Base-by-base conservation (phyloP, 345 rosid genomes). In the Rhizophora apiculata region DNA sequence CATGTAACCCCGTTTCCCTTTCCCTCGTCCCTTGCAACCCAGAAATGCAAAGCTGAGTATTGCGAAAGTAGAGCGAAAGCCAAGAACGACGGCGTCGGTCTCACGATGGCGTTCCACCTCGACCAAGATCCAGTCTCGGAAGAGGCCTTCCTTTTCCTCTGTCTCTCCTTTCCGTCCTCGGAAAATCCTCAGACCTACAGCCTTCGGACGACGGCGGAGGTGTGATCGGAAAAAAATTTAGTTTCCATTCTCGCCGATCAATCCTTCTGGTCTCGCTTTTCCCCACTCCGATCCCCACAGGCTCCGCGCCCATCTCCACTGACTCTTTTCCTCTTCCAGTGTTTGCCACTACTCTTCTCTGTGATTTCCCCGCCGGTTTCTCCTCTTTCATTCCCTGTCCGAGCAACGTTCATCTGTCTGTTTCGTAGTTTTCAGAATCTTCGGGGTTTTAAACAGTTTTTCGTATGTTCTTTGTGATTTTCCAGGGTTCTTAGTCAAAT, bases 261-360 rank as follows among this genome's bases (percentile, higher is more conserved):
- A 6, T 34, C 10, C 37, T 34, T 34, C 37, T 34, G 37, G 37
- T 34, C 37, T 34, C 8, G 37, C 37, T 34, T 34, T 34, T 9
- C 10, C 37, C 9, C 37, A 34, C 16, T 72, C 91, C 74, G 90
- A 87, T 58, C 74, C 75, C 49, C 81, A 78, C 79, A 70, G 76
- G 65, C 73, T 91, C 85, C 91, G 86, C 53, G 80, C 85, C 69
- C 81, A 84, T 68, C 93, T 91, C 79, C 75, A 79, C 43, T 30
- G 46, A 61, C 82, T 77, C 67, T 80, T 91, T 20, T 80, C 88
- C 15, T 59, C 71, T 65, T 62, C 81, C 72, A 51, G 72, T 62
- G 15, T 22, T n/a, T 73, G 30, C 65, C 49, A 7, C 37, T 34
- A 9, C 37, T 34, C 10, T 1, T 34, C 37, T 9, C 37, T 34